Percentiles rank a stretch among this genome's conserved stretches.
These are phyloP conservation scores for Trichosporon sp. DNA, from an alignment of 1,284 basidiomycete genomes.

Conservation along the genomic window DNA sequence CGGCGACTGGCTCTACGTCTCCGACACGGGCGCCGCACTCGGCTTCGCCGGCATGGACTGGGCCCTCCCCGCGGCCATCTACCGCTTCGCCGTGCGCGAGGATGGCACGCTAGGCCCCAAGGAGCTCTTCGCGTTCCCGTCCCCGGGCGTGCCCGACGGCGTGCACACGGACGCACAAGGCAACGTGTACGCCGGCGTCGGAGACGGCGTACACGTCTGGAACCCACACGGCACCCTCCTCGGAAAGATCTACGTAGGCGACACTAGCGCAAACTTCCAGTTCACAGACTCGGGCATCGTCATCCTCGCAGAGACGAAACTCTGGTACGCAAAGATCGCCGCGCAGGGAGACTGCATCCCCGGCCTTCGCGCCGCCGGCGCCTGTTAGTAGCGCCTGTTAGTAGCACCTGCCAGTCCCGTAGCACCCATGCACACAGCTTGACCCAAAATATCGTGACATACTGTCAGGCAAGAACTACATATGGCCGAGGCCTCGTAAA, in stretches of 20 bases:
- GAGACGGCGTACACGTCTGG: slow-evolving; percentile 72
- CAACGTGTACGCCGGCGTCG: slow-evolving; percentile 65
- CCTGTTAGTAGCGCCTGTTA: neutral
- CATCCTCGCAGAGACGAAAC: slow-evolving; percentile 63
- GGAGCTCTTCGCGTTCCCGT: slow-evolving; percentile 65
- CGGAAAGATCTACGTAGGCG: slow-evolving; percentile 68
- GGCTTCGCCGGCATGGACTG: slow-evolving; percentile 60
- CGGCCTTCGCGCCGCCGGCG: slow-evolving; percentile 6
- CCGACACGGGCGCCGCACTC: slow-evolving; percentile 17
- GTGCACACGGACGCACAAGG: slow-evolving; percentile 59
- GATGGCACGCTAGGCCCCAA: slow-evolving; percentile 60
- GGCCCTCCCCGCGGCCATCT: slow-evolving; percentile 67
- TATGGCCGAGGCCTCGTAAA: neutral
- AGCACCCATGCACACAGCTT: neutral
- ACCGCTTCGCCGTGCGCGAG: slow-evolving; percentile 49
- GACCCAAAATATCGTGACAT: neutral
- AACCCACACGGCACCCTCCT: slow-evolving; percentile 60
- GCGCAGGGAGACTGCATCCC: slow-evolving; percentile 42
- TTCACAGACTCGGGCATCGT: slow-evolving; percentile 65
- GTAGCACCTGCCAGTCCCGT: too few species aligned
- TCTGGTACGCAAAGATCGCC: slow-evolving; percentile 61
- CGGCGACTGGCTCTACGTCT: slow-evolving; percentile 62
- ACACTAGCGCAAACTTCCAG: slow-evolving; percentile 57
- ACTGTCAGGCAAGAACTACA: neutral
- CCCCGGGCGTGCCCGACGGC: slow-evolving; percentile 62